A percentile compares a stretch with the other conserved stretches of the same genome.
Evolutionary conservation across 768 basidiomycete species (phyloP).

Genomic region (Termitomyces sp.): DNA sequence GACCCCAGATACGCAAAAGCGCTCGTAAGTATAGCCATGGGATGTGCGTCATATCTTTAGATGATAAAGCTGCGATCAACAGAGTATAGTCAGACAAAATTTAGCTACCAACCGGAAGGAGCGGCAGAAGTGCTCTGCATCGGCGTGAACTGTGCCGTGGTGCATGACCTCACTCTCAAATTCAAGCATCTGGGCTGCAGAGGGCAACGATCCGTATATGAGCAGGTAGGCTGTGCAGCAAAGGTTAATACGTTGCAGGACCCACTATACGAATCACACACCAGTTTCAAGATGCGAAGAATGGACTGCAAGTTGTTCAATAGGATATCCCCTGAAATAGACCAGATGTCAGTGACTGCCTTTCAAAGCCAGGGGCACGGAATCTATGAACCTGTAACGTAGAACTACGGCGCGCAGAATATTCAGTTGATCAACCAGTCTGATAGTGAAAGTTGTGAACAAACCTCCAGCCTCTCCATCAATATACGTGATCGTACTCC

Average conservation of each 20-base stretch:
- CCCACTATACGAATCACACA: constrained; percentile 15
- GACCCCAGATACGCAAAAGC: constrained; percentile 87
- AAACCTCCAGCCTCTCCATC: constrained; percentile 82
- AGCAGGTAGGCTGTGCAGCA: constrained; percentile 64
- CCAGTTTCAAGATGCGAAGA: constrained; percentile 78
- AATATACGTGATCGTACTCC: constrained; percentile 84
- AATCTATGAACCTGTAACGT: constrained; percentile 59
- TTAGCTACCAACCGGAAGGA: constrained; percentile 50
- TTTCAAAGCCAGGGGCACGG: neutral
- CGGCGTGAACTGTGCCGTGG: constrained; percentile 66
- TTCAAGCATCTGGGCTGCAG: constrained; percentile 48
- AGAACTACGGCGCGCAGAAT: constrained; percentile 37
- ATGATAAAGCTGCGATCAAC: neutral
- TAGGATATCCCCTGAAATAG: constrained; percentile 77
- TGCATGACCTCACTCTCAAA: constrained; percentile 80
- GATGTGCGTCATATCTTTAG: constrained; percentile 82
- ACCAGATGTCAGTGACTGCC: neutral
- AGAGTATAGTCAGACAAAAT: neutral
- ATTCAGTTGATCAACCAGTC: neutral
- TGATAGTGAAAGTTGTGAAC: constrained; percentile 14
- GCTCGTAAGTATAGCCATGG: constrained; percentile 87
- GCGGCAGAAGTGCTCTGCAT: constrained; percentile 66
- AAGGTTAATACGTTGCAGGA: neutral
- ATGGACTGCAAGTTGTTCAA: constrained; percentile 82
- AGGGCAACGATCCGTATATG: constrained; percentile 83